Conservation (phyloP, 2,329 filamentous ascomycete species). For the Alternaria sp. region DNA sequence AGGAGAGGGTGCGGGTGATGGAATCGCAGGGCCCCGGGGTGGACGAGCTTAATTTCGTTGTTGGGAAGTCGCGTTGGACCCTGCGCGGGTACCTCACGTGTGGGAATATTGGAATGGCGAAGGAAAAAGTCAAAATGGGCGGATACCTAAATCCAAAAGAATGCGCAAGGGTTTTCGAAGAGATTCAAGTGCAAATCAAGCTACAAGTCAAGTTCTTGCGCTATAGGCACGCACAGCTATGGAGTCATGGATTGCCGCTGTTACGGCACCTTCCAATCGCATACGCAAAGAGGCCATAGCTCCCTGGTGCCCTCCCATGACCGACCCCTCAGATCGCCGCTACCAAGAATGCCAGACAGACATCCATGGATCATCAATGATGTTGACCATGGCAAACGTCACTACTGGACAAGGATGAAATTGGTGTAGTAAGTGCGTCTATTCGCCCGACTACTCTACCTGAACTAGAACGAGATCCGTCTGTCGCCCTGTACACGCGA, state of each 20-base stretch:
- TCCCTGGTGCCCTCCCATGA: background rate
- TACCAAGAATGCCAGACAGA: background rate
- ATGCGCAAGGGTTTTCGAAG: constrained; percentile 6
- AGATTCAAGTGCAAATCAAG: background rate
- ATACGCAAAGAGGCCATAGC: constrained; percentile 19
- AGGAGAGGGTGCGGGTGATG: constrained; percentile 33
- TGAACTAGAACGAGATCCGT: constrained; percentile 21
- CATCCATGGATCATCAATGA: background rate
- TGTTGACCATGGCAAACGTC: background rate
- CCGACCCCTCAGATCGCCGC: background rate
- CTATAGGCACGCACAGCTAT: constrained; percentile 17
- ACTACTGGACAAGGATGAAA: background rate
- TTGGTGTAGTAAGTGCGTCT: constrained; percentile 23
- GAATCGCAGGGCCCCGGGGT: constrained; percentile 31
- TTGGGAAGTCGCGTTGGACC: constrained; percentile 20
- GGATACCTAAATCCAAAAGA: background rate
- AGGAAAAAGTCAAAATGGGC: constrained; percentile 4
- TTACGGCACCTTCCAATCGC: constrained; percentile 19
- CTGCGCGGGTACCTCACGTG: constrained; percentile 18
- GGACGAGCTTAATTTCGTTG: constrained; percentile 21
- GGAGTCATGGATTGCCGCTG: constrained; percentile 20
- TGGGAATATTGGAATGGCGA: constrained; percentile 5
- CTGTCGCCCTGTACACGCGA: constrained; percentile 21
- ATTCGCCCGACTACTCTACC: constrained; percentile 33
- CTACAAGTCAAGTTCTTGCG: constrained; percentile 8